Evolutionary conservation across 2,329 filamentous ascomycete species (phyloP).

Genomic region (Colletotrichum orbiculare): DNA sequence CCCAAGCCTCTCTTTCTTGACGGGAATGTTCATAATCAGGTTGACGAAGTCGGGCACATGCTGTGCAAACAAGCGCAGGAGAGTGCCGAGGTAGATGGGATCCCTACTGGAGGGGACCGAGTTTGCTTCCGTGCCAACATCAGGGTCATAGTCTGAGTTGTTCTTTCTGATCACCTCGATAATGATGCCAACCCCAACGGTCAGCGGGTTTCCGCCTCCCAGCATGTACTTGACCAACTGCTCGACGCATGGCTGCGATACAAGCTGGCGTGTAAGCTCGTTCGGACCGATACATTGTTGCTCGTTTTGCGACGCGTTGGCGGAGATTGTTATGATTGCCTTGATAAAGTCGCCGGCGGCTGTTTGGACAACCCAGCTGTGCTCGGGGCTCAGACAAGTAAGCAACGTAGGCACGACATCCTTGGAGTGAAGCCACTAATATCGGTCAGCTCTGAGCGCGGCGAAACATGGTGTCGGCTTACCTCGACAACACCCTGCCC

Average conservation of each 20-base stretch:
- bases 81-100: slow-evolving; percentile 93
- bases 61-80: slow-evolving; percentile 88
- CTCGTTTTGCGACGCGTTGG: slow-evolving; percentile 97
- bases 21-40: slow-evolving; percentile 82
- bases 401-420: slow-evolving; percentile 88
- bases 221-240: slow-evolving; percentile 93
- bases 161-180: slow-evolving; percentile 99
- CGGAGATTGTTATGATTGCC: slow-evolving; percentile 98
- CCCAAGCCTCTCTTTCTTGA: slow-evolving; percentile 78
- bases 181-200: slow-evolving; percentile 95
- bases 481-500: slow-evolving; percentile 95
- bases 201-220: slow-evolving; percentile 90
- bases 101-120: slow-evolving; percentile 85
- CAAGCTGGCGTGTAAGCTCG: slow-evolving; percentile 92
- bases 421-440: slow-evolving; percentile 89
- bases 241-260: slow-evolving; percentile 86
- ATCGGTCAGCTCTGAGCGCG: not conserved
- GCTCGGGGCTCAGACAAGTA: slow-evolving; percentile 85
- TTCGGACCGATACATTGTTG: slow-evolving; percentile 99
- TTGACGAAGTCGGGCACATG: slow-evolving; percentile 95
- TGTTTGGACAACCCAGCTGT: slow-evolving; percentile 91
- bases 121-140: slow-evolving; percentile 84
- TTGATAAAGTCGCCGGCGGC: slow-evolving; percentile 98
- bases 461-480: slow-evolving; percentile 49
- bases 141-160: slow-evolving; percentile 98